phyloP scores from a whole-genome alignment of 2,329 filamentous ascomycete genomes.

The Allantophomopsis lycopodina region DNA sequence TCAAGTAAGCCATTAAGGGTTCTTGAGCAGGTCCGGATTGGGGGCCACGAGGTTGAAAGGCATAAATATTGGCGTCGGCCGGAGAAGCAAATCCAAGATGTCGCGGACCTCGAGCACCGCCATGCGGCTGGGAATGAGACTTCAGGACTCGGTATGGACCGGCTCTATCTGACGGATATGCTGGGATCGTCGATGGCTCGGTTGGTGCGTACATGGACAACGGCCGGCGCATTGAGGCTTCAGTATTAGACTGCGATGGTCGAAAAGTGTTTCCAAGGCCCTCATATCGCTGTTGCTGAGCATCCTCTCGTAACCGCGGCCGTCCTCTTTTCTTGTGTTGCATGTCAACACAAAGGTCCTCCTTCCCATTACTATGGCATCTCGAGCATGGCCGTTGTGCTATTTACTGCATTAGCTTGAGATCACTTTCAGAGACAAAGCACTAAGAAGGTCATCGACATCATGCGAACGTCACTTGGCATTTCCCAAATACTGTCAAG shows the following conservation, averaged over 20 bases:
- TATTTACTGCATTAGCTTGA: slow-evolving; percentile 20
- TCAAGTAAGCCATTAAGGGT: slow-evolving; percentile 40
- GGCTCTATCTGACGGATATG: slow-evolving; percentile 28
- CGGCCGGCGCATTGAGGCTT: slow-evolving; percentile 26
- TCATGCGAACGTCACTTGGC: neutral
- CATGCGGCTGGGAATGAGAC: slow-evolving; percentile 39
- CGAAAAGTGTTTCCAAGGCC: slow-evolving; percentile 14
- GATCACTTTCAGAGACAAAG: neutral
- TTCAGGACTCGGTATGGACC: slow-evolving; percentile 40
- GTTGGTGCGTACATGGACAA: slow-evolving; percentile 33
- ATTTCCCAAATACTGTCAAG: too few species aligned
- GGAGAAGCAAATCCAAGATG: slow-evolving; percentile 35
- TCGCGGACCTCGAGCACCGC: slow-evolving; percentile 31
- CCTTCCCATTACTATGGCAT: slow-evolving; percentile 65
- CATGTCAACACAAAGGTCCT: slow-evolving; percentile 71
- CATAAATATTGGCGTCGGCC: slow-evolving; percentile 33
- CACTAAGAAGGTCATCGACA: neutral
- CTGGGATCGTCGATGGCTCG: slow-evolving; percentile 25
- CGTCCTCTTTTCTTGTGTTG: slow-evolving; percentile 77
- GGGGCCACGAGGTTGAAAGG: slow-evolving; percentile 8
- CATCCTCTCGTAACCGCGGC: slow-evolving; percentile 57
- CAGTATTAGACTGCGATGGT: slow-evolving; percentile 7
- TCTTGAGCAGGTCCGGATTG: slow-evolving; percentile 22
- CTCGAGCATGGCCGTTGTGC: slow-evolving; percentile 67
- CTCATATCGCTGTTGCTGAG: slow-evolving; percentile 46